These are phyloP conservation scores for Clarireedia monteithiana DNA, from an alignment of 2,329 filamentous ascomycete species.

Conservation along the genomic window DNA sequence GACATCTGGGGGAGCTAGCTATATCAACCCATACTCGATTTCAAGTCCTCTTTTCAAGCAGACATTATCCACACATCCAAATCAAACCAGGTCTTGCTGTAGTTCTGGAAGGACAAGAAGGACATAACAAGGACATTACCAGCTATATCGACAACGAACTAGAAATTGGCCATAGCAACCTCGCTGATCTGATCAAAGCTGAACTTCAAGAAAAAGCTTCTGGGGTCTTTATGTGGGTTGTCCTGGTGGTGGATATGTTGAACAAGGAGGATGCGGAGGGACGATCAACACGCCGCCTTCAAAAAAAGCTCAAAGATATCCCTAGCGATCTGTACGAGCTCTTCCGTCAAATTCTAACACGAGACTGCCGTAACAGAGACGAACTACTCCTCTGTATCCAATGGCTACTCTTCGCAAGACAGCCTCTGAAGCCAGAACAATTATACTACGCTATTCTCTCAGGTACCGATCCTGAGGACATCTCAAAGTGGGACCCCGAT, in stretches of 20 bases:
- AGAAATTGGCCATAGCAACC: too few relatives aligned
- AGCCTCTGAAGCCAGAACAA: slow-evolving; percentile 36
- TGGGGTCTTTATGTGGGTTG: slow-evolving; percentile 26
- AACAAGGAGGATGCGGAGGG: slow-evolving; percentile 34
- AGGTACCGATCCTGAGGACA: slow-evolving; percentile 20
- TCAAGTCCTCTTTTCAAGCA: slow-evolving; percentile 23
- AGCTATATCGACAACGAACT: too few relatives aligned
- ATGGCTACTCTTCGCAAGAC: slow-evolving; percentile 43
- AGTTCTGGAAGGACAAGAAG: slow-evolving; percentile 9
- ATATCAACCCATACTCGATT: slow-evolving; percentile 8
- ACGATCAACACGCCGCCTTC: slow-evolving; percentile 18
- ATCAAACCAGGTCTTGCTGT: slow-evolving; percentile 14
- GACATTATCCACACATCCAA: slow-evolving; percentile 25
- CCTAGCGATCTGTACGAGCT: slow-evolving; percentile 37
- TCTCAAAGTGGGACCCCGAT: slow-evolving; percentile 10
- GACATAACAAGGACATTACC: too few relatives aligned
- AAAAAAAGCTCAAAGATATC: slow-evolving; percentile 31
- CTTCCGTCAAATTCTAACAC: slow-evolving; percentile 30
- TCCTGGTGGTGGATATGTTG: slow-evolving; percentile 31
- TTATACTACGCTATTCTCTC: slow-evolving; percentile 37
- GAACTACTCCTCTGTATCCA: slow-evolving; percentile 39
- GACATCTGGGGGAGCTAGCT: slow-evolving; percentile 18
- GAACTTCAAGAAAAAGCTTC: slow-evolving; percentile 21
- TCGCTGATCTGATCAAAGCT: slow-evolving; percentile 6
- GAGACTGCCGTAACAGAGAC: slow-evolving; percentile 26